Evolutionary conservation across 2,329 filamentous ascomycete genomes (phyloP), one percentile per base, ranked within the genome.

Genomic region (Arthrobotrys musiformis): DNA sequence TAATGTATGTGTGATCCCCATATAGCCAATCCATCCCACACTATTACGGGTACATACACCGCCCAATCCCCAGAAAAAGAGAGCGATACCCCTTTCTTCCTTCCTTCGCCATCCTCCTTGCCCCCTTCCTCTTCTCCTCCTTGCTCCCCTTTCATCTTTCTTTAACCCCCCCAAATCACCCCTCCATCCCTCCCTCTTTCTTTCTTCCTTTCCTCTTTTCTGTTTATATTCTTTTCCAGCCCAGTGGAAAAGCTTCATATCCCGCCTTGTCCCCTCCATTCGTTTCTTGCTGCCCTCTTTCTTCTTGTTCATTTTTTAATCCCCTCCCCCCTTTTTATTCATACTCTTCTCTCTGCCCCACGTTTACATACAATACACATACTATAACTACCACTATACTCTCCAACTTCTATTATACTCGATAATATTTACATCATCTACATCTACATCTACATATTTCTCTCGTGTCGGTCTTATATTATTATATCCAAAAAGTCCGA

Each of bases 331-430:
- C 79, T 67, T 81, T 80, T 80, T 79, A 79, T 79, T 79, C n/a
- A n/a, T n/a, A n/a, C n/a, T n/a, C n/a, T n/a, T n/a, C n/a, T n/a
- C 79, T 79, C 79, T 79, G 80, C 81, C 81, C 80, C 81, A 80
- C 80, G 81, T 80, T 82, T 81, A 82, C 81, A 79, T 81, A 82
- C 81, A 79, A 24, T 24, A 9, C 24, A 48, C 44, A 50, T 50
- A 50, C 46, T 26, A 50, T 11, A 19, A 42, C 42, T 50, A 50
- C 42, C 24, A 5, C 30, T 22, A 77, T 79, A 70, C 79, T 79
- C 79, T 79, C 69, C 79, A 6, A 42, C 40, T n/a, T 24, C 46
- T 52, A 52, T 26, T 52, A 28, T 46, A 22, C 44, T 48, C 40
- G 40, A 78, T 79, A 72, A 80, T 79, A 79, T 79, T 73, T 79